Percentiles rank a stretch among this genome's conserved stretches.
phyloP scores from a whole-genome alignment of 176 grass and related monocot species.

The Oropetium thomaeum region DNA sequence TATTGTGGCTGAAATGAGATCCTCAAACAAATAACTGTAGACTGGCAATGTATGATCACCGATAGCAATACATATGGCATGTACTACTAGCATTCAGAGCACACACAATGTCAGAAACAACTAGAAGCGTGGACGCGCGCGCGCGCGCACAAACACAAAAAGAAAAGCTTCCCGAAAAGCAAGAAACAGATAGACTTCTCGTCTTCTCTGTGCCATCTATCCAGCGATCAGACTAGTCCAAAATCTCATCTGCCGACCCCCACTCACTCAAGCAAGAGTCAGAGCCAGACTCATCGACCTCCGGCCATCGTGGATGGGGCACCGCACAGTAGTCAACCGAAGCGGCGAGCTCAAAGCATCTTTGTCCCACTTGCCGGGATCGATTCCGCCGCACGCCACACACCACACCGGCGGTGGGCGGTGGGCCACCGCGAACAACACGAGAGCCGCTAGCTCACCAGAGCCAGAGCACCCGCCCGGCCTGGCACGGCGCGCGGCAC shows the following conservation, averaged over 20 bases:
- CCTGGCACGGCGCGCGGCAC: background rate
- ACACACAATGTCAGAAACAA: background rate
- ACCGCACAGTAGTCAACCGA: conserved; percentile 21
- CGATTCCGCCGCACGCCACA: background rate
- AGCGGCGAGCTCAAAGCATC: background rate
- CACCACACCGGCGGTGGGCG: no score
- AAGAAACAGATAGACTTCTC: background rate
- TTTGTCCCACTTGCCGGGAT: background rate
- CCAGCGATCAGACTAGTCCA: conserved; percentile 10
- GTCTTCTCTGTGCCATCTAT: background rate
- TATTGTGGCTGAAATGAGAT: background rate
- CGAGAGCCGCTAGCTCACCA: background rate
- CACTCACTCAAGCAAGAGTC: background rate
- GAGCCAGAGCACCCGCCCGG: no score
- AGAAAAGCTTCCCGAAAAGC: no score
- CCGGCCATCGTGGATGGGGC: conserved; percentile 18
- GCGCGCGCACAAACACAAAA: no score
- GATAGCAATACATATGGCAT: no score
- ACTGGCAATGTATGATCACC: background rate
- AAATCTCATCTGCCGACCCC: background rate
- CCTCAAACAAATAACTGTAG: background rate
- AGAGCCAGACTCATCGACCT: background rate
- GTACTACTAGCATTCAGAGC: background rate
- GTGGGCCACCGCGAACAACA: background rate
- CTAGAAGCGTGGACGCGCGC: background rate